Evolutionary conservation across 2,329 filamentous ascomycete genomes (phyloP).

Genomic region (Hymenoscyphus infarciens): DNA sequence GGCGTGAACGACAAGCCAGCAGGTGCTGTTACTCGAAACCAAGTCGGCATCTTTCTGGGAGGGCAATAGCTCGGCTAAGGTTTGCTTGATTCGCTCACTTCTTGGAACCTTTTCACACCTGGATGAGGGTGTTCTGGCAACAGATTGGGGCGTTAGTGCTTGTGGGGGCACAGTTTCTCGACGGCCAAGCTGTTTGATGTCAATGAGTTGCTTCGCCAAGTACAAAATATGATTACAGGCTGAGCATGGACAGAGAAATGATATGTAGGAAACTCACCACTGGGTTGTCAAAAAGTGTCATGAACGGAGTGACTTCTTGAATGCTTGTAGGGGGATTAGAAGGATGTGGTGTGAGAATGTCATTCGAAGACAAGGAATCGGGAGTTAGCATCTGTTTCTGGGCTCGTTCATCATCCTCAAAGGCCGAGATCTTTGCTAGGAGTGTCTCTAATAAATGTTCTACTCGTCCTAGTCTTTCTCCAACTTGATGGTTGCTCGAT

Average conservation of each 20-base stretch:
- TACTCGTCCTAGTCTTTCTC: constrained; percentile 33
- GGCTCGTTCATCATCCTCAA: constrained; percentile 30
- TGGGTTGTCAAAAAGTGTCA: constrained; percentile 33
- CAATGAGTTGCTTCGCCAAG: constrained; percentile 1
- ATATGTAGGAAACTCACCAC: constrained; percentile 22
- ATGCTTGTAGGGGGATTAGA: constrained; percentile 14
- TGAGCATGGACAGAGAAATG: background rate
- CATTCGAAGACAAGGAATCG: constrained; percentile 28
- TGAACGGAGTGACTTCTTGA: constrained; percentile 23
- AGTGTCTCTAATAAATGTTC: constrained; percentile 31
- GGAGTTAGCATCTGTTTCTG: constrained; percentile 30
- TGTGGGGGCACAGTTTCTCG: constrained; percentile 22
- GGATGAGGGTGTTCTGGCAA: constrained; percentile 15
- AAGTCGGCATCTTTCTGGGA: constrained; percentile 29
- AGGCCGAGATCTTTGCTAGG: constrained; percentile 29
- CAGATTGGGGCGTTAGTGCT: constrained; percentile 24
- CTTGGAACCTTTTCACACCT: constrained; percentile 23
- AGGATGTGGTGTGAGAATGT: constrained; percentile 28
- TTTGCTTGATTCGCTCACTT: constrained; percentile 29
- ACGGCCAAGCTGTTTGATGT: constrained; percentile 27
- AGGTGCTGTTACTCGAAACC: constrained; percentile 26
- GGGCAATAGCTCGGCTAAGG: constrained; percentile 31
- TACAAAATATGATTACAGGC: background rate
- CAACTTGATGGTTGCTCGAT: constrained; percentile 28
- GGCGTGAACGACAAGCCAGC: constrained; percentile 29